These are phyloP conservation scores for Punica granatum DNA, from an alignment of 345 rosid species.

Conservation along the genomic window DNA sequence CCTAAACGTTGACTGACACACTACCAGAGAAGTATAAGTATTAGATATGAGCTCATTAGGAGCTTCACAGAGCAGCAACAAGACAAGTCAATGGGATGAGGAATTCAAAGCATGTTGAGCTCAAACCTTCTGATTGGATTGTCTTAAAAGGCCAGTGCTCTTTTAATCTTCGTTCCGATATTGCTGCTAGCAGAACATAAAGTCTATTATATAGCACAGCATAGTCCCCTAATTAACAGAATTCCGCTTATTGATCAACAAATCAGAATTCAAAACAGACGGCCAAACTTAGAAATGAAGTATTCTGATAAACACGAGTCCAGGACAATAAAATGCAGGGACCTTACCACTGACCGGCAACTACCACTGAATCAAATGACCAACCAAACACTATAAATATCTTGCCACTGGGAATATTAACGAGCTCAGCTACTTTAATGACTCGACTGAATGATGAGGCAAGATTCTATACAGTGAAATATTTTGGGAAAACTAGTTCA, in stretches of 20 bases:
- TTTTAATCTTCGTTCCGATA: background rate
- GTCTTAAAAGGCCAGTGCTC: background rate
- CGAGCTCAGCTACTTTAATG: background rate
- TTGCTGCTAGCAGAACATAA: constrained; percentile 2
- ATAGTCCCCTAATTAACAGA: background rate
- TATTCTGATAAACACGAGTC: background rate
- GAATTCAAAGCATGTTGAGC: background rate
- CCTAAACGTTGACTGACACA: background rate
- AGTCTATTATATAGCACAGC: background rate
- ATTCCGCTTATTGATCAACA: background rate
- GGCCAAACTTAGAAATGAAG: background rate
- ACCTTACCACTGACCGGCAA: background rate
- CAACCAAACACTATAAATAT: background rate
- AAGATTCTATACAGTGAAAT: background rate
- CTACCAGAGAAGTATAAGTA: background rate
- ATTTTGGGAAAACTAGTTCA: background rate
- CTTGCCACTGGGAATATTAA: background rate
- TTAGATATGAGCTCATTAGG: background rate
- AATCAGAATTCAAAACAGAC: background rate
- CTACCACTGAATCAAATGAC: background rate
- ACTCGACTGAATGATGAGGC: background rate
- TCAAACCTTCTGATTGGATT: background rate
- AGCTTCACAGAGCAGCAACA: background rate
- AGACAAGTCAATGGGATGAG: background rate
- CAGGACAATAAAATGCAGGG: background rate